phyloP scores from a whole-genome alignment of 176 grass and related monocot species.

The Elymus sibiricus region DNA sequence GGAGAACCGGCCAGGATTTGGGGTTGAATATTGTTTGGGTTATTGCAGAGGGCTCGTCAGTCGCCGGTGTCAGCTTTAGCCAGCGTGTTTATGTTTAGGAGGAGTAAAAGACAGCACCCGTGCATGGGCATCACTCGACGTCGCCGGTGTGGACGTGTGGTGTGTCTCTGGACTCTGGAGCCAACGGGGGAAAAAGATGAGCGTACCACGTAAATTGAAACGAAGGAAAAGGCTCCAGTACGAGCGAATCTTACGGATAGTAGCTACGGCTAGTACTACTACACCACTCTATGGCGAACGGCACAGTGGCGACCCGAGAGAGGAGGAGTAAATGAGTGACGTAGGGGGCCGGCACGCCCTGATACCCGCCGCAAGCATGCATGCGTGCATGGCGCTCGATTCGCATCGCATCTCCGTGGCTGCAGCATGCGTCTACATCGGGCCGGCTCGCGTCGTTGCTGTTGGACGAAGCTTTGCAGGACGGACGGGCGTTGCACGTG shows the following conservation, averaged over 20 bases:
- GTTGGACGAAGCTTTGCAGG: constrained; percentile 13
- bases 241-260: background rate
- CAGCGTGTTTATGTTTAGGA: background rate
- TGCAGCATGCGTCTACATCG: background rate
- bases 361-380: background rate
- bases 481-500: constrained; percentile 20
- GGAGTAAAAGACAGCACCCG: background rate
- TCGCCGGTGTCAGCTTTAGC: background rate
- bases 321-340: background rate
- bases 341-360: constrained; percentile 13
- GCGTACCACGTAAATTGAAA: background rate
- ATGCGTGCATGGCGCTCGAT: background rate
- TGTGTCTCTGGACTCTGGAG: constrained; percentile 21
- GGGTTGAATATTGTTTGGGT: background rate
- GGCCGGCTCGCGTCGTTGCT: background rate
- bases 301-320: background rate
- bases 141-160: too few relatives aligned
- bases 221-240: background rate
- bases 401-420: background rate
- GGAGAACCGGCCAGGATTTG: background rate
- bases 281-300: background rate
- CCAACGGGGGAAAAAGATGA: background rate
- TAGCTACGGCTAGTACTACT: too few relatives aligned
- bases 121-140: background rate
- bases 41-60: background rate